phyloP scores from a whole-genome alignment of 306 rosid genomes.

The Ammopiptanthus mongolicus region DNA sequence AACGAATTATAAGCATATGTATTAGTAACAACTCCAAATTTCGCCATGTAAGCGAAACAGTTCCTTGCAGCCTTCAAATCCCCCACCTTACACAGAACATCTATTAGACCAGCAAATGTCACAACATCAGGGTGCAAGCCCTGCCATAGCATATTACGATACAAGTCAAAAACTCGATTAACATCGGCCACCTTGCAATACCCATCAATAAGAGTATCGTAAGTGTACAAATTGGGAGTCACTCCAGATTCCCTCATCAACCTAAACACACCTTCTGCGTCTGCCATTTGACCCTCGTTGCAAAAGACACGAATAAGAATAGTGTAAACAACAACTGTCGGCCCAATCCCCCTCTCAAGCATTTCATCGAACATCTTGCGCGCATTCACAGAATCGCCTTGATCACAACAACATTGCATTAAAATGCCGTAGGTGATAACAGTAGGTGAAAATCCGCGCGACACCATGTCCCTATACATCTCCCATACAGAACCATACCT shows the following conservation, averaged over 20 bases:
- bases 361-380: slow-evolving; percentile 55
- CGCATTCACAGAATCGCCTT: slow-evolving; percentile 36
- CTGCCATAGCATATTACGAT: slow-evolving; percentile 28
- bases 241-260: slow-evolving; percentile 45
- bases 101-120: slow-evolving; percentile 47
- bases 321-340: slow-evolving; percentile 49
- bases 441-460: slow-evolving; percentile 45
- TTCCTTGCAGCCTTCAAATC: slow-evolving; percentile 38
- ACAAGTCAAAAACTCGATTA: slow-evolving; percentile 37
- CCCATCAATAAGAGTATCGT: slow-evolving; percentile 65
- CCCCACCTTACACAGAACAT: slow-evolving; percentile 52
- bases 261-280: slow-evolving; percentile 43
- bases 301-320: slow-evolving; percentile 48
- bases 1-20: slow-evolving; percentile 48
- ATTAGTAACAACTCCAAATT: slow-evolving; percentile 57
- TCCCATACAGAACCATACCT: slow-evolving; percentile 45
- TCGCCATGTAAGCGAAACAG: slow-evolving; percentile 40
- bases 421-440: slow-evolving; percentile 55
- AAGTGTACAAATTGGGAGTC: slow-evolving; percentile 54
- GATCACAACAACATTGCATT: slow-evolving; percentile 36
- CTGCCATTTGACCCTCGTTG: slow-evolving; percentile 38
- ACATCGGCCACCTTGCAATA: slow-evolving; percentile 48
- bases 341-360: slow-evolving; percentile 37
- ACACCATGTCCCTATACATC: slow-evolving; percentile 38
- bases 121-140: slow-evolving; percentile 58